Percentiles rank a stretch among this genome's conserved stretches.
Conservation (phyloP, 495 filamentous ascomycete genomes). For the Aspergillus bertholletiae region DNA sequence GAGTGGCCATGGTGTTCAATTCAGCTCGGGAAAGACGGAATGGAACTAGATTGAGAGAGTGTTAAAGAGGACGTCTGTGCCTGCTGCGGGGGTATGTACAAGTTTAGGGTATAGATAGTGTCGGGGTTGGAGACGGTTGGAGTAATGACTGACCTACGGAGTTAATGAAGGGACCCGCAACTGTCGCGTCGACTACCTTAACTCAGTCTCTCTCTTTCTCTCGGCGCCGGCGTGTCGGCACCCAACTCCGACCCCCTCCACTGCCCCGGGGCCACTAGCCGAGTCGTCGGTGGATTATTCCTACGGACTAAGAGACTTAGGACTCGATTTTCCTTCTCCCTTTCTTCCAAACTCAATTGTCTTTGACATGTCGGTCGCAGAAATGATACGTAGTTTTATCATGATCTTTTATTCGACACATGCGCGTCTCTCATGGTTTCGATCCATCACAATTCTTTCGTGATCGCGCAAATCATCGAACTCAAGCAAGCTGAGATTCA, state of each 20-base stretch:
- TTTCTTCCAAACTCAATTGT: too few species aligned
- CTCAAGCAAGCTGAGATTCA: too few species aligned
- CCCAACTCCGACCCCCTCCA: neutral
- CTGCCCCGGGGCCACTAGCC: too few species aligned
- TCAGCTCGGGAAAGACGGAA: neutral
- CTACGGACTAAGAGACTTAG: too few species aligned
- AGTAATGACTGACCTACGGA: neutral
- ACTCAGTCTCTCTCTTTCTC: too few species aligned
- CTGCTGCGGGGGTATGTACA: neutral
- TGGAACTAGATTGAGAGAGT: neutral
- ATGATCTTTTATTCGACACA: neutral
- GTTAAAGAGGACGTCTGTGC: neutral
- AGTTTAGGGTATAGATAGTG: neutral
- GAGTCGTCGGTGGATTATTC: too few species aligned
- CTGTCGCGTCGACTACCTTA: too few species aligned
- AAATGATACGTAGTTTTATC: neutral
- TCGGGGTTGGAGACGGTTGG: neutral
- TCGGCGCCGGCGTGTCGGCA: neutral
- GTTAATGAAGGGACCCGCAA: neutral
- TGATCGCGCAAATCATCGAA: too few species aligned
- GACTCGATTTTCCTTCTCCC: too few species aligned
- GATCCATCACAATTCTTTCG: neutral
- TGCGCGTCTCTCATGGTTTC: neutral
- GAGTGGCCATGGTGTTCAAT: constrained; percentile 39
- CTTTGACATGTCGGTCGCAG: too few species aligned